Evolutionary conservation across 1,284 basidiomycete genomes (phyloP).

Genomic region (Trichosporon ovoides): DNA sequence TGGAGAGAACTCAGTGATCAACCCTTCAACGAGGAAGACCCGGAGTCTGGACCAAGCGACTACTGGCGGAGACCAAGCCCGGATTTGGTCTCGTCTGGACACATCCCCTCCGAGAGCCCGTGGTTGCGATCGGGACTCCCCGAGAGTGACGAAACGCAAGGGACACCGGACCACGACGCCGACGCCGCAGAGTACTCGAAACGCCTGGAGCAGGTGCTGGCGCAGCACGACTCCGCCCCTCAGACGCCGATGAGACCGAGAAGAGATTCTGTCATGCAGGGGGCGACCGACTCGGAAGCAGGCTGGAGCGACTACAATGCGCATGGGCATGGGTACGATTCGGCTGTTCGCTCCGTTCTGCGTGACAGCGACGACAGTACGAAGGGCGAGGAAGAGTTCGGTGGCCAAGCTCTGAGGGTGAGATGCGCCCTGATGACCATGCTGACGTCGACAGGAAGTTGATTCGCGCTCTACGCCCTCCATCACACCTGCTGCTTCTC

Average conservation of each 20-base stretch:
- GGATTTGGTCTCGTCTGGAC: neutral
- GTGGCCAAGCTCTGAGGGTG: conserved; percentile 6
- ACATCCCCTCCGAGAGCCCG: neutral
- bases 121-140: conserved; percentile 5
- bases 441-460: neutral
- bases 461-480: neutral
- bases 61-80: conserved; percentile 20
- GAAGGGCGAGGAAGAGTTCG: conserved; percentile 33
- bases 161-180: conserved; percentile 9
- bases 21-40: conserved; percentile 8
- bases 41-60: conserved; percentile 21
- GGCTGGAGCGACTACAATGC: conserved; percentile 27
- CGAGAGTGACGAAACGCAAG: neutral
- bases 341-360: conserved; percentile 23
- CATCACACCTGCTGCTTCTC: neutral
- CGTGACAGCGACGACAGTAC: conserved; percentile 11
- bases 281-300: neutral
- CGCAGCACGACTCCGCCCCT: conserved; percentile 5
- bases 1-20: conserved; percentile 16
- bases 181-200: conserved; percentile 21
- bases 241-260: conserved; percentile 10
- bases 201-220: conserved; percentile 18
- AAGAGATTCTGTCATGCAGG: neutral
- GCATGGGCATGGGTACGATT: conserved; percentile 18
- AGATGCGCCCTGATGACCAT: neutral